phyloP scores from a whole-genome alignment of 169 alveolate genomes.

The Cystoisospora suis region DNA sequence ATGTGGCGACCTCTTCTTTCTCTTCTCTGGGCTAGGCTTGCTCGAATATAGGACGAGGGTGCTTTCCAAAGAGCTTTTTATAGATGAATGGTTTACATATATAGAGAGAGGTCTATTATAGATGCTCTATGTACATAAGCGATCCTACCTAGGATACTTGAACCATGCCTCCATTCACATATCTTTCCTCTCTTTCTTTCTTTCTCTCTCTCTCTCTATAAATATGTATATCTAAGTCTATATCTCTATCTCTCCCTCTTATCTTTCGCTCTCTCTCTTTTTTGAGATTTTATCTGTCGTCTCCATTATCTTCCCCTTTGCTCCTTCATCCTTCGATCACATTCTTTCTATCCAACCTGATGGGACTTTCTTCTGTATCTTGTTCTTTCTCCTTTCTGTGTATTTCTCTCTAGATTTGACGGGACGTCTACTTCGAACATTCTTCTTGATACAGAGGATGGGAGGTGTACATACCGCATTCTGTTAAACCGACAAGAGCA shows the following conservation, averaged over 20 bases:
- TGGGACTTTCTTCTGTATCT: background rate
- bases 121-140: no score
- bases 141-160: no score
- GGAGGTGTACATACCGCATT: conserved; percentile 76
- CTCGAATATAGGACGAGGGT: no score
- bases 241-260: conserved; percentile 7
- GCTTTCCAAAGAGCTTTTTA: no score
- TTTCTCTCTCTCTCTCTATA: background rate
- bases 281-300: background rate
- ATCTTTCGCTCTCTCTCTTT: background rate
- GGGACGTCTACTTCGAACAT: conserved; percentile 78
- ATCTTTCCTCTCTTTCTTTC: background rate
- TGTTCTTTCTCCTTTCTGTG: background rate
- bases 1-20: background rate
- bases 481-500: conserved; percentile 70
- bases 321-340: no score
- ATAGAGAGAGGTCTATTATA: no score
- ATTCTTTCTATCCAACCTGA: no score
- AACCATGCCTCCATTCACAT: background rate
- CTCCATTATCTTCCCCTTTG: background rate
- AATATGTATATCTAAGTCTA: background rate
- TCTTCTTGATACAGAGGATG: conserved; percentile 75
- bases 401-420: conserved; percentile 68
- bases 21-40: background rate
- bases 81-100: no score